phyloP scores from a whole-genome alignment of 148 eudicot genomes.

The Diospyros lotus region DNA sequence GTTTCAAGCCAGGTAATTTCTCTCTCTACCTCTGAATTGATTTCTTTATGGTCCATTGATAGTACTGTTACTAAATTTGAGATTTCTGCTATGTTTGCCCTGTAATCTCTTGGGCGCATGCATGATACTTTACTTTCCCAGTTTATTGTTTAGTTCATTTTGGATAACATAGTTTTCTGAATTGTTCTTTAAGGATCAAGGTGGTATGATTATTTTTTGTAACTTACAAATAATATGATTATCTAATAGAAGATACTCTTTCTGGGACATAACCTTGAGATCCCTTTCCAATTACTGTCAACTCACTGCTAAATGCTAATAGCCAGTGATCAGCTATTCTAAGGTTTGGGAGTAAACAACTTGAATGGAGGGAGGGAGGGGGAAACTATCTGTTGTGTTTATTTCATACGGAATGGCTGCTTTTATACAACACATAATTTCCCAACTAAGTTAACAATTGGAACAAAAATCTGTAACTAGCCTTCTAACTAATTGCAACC shows the following conservation, averaged over 20 bases:
- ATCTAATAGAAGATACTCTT: background rate
- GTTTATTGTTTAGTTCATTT: background rate
- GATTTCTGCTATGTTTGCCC: background rate
- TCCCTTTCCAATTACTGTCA: background rate
- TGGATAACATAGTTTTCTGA: background rate
- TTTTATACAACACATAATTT: too few species aligned
- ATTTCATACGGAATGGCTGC: too few species aligned
- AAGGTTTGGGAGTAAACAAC: too few species aligned
- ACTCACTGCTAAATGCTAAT: background rate
- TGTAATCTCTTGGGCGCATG: background rate
- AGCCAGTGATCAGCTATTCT: too few species aligned
- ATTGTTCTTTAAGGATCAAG: background rate
- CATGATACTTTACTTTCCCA: background rate
- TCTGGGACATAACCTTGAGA: too few species aligned
- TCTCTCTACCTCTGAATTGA: background rate
- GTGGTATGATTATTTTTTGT: background rate
- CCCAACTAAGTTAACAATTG: too few species aligned
- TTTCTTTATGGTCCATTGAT: constrained; percentile 5
- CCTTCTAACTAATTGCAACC: too few species aligned
- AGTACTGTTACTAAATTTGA: background rate
- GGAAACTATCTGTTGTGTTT: too few species aligned
- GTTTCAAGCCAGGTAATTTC: constrained; percentile 72
- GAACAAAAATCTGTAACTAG: too few species aligned
- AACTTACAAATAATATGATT: background rate
- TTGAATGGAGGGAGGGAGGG: too few species aligned